Conservation (phyloP, 768 basidiomycete genomes). For the Paxillus involutus region DNA sequence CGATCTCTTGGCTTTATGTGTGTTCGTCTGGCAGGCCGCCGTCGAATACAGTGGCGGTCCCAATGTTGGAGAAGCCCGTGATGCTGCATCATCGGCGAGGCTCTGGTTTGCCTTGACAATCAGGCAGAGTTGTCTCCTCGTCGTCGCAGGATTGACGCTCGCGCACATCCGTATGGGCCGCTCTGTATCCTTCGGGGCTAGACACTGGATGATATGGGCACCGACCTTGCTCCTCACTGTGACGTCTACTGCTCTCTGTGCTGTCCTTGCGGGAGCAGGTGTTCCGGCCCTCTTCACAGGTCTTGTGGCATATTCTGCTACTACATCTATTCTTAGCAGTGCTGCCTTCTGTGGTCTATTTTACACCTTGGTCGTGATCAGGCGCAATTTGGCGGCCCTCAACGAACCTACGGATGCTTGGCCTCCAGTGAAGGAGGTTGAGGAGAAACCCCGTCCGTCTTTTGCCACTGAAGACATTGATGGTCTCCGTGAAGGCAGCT, state of each 20-base stretch:
- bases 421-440: constrained; percentile 55
- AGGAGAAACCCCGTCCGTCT: constrained; percentile 58
- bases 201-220: constrained; percentile 73
- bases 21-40: constrained; percentile 69
- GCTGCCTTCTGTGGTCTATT: constrained; percentile 59
- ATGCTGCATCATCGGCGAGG: constrained; percentile 55
- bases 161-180: constrained; percentile 70
- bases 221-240: constrained; percentile 56
- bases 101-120: constrained; percentile 71
- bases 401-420: constrained; percentile 54
- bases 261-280: constrained; percentile 53
- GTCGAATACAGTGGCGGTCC: constrained; percentile 50
- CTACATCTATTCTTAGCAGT: constrained; percentile 51
- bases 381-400: constrained; percentile 58
- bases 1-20: constrained; percentile 58
- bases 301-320: constrained; percentile 54
- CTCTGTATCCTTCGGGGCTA: constrained; percentile 66
- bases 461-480: constrained; percentile 75
- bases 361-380: constrained; percentile 62
- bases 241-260: constrained; percentile 59
- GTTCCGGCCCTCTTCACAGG: constrained; percentile 60
- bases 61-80: constrained; percentile 40
- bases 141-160: constrained; percentile 59
- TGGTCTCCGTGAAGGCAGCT: constrained; percentile 69
- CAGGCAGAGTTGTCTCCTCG: constrained; percentile 66